phyloP scores from a whole-genome alignment of 106 monocot species.

The Xerophyta viscosa region DNA sequence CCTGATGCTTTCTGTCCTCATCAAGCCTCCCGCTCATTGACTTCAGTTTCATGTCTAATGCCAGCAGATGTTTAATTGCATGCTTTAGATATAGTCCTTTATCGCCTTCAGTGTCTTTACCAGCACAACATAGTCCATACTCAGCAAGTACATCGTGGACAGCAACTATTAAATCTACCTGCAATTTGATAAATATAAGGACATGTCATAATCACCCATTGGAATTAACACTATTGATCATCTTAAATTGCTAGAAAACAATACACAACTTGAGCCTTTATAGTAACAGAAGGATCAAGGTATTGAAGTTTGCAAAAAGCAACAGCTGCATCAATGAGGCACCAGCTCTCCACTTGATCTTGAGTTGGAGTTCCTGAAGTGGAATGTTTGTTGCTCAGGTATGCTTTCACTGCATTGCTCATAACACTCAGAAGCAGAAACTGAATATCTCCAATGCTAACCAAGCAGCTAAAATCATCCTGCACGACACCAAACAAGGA shows the following conservation, averaged over 20 bases:
- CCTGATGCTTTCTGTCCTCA: constrained; percentile 3
- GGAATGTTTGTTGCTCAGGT: constrained; percentile 26
- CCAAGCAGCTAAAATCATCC: constrained; percentile 23
- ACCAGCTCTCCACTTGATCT: constrained; percentile 53
- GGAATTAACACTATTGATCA: neutral
- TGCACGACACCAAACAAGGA: constrained; percentile 11
- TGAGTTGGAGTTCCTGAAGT: constrained; percentile 29
- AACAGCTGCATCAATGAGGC: constrained; percentile 73
- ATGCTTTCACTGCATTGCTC: constrained; percentile 34
- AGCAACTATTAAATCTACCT: constrained; percentile 84
- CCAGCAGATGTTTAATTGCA: constrained; percentile 91
- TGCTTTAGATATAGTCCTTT: constrained; percentile 91
- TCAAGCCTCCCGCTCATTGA: constrained; percentile 31
- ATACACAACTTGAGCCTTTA: constrained; percentile 67
- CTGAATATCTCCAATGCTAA: constrained; percentile 61
- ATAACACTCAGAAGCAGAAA: constrained; percentile 59
- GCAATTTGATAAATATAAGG: constrained; percentile 3
- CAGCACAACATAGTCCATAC: constrained; percentile 97
- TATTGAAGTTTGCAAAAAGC: constrained; percentile 94
- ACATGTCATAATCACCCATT: too few relatives aligned
- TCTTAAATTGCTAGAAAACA: neutral
- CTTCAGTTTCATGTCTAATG: constrained; percentile 83
- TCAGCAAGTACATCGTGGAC: constrained; percentile 95
- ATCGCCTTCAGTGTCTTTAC: constrained; percentile 67
- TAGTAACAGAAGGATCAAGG: constrained; percentile 56